Base-by-base conservation (phyloP, 1,284 basidiomycete species). In the Ceratobasidium sp. region DNA sequence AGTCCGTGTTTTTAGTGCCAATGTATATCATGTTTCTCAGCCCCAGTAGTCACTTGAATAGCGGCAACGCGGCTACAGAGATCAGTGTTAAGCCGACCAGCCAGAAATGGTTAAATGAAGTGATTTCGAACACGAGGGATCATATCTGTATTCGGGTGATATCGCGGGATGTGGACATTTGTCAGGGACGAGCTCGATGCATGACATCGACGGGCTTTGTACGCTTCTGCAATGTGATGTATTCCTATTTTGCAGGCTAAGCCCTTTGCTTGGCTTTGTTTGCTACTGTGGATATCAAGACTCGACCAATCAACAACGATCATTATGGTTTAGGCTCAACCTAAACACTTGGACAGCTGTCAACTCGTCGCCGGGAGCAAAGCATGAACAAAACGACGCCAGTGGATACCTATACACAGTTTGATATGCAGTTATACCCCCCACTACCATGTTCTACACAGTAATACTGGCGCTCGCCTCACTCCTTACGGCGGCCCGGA, bases 401-500 rank as follows among this genome's bases (percentile, higher is more conserved):
- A n/a, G 42, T 16, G 6, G 6, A n/a, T n/a, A 3, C 6, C 11
- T 6, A 6, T 8, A 6, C 21, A 21, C 21, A 7, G 47, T 50
- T 21, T 50, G 47, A 50, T 11, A 21, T 27, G 23, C 47, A 11
- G 2, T 21, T 25, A 36, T 36, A 36, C 11, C 59, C 36, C 47
- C 59, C 49, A 27, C 58, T 60, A 60, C 42, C 30, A 53, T 64
- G 59, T 42, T 14, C 13, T 14, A n/a, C 2, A 8, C 49, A 49
- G 49, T 60, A 9, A 3, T 29, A 11, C 19, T 60, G 59, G 59
- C 39, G 39, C 49, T 64, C 59, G 41, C 52, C 49, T 42, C 59
- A 53, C 59, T 64, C 59, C 19, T 64, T 64, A 21, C 23, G 59
- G 42, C 41, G 59, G 42, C 36, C 59, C 59, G 52, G 42, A 39